A percentile compares a stretch with the other conserved stretches of the same genome.
These are phyloP conservation scores for Trapa incisa DNA, from an alignment of 345 rosid genomes.

Conservation along the genomic window DNA sequence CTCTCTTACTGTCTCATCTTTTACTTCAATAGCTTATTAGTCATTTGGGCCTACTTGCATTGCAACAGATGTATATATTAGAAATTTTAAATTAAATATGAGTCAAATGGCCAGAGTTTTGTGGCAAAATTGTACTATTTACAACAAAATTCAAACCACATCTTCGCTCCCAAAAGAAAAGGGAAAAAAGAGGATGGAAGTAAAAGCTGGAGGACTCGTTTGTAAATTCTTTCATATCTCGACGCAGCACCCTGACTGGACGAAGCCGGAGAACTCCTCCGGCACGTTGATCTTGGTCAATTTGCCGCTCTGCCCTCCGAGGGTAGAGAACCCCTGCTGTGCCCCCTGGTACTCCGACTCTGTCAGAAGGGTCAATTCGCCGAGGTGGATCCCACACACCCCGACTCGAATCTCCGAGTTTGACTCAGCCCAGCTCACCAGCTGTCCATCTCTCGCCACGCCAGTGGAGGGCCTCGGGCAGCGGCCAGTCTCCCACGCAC, in stretches of 20 bases:
- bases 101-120: too few relatives aligned
- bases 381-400: slow-evolving; percentile 24
- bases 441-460: slow-evolving; percentile 14
- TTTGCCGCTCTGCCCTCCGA: slow-evolving; percentile 23
- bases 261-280: slow-evolving; percentile 34
- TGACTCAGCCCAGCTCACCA: slow-evolving; percentile 21
- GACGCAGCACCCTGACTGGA: slow-evolving; percentile 47
- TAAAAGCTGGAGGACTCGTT: neutral
- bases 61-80: too few relatives aligned
- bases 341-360: slow-evolving; percentile 47
- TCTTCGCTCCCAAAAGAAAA: too few relatives aligned
- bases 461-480: slow-evolving; percentile 32
- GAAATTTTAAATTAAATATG: too few relatives aligned
- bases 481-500: slow-evolving; percentile 31
- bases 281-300: slow-evolving; percentile 23
- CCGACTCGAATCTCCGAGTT: slow-evolving; percentile 25
- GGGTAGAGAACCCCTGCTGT: slow-evolving; percentile 26
- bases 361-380: slow-evolving; percentile 20
- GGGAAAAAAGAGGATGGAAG: neutral
- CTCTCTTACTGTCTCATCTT: too few relatives aligned
- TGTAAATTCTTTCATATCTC: slow-evolving; percentile 23
- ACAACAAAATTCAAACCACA: too few relatives aligned
- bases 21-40: too few relatives aligned
- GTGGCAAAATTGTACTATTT: too few relatives aligned
- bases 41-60: too few relatives aligned